Conservation (phyloP, 1,284 basidiomycete species). For the Austroboletus novae-zelandiae region DNA sequence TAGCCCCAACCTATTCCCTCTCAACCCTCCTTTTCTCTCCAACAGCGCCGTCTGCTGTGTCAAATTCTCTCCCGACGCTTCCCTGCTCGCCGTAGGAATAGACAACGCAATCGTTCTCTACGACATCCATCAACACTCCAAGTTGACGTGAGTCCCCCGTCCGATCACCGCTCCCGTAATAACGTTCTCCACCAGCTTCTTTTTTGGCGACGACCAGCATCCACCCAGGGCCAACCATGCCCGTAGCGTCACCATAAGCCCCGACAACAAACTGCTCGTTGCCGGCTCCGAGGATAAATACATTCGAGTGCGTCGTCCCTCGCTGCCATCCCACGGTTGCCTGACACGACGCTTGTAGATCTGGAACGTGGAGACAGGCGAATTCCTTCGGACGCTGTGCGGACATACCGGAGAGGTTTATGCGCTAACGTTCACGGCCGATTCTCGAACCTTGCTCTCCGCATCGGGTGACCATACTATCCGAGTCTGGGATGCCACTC, state of each 20-base stretch:
- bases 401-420: slow-evolving; percentile 33
- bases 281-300: slow-evolving; percentile 34
- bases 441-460: slow-evolving; percentile 32
- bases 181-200: slow-evolving; percentile 19
- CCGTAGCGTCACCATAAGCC: slow-evolving; percentile 33
- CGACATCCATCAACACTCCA: slow-evolving; percentile 25
- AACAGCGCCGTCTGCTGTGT: slow-evolving; percentile 32
- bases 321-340: neutral
- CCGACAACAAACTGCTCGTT: slow-evolving; percentile 27
- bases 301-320: slow-evolving; percentile 25
- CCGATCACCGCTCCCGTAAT: neutral
- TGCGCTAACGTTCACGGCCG: slow-evolving; percentile 31
- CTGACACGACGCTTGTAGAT: slow-evolving; percentile 15
- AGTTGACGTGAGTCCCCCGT: slow-evolving; percentile 25
- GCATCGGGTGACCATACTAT: slow-evolving; percentile 34
- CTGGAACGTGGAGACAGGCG: slow-evolving; percentile 24
- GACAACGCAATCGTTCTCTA: slow-evolving; percentile 34
- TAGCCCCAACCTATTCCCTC: slow-evolving; percentile 1
- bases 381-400: slow-evolving; percentile 27
- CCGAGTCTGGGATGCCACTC: slow-evolving; percentile 31
- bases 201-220: slow-evolving; percentile 25
- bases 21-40: neutral
- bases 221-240: slow-evolving; percentile 28
- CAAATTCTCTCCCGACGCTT: slow-evolving; percentile 32
- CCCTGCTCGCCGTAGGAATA: slow-evolving; percentile 34